phyloP scores from a whole-genome alignment of 306 rosid species.

The Urtica urens region DNA sequence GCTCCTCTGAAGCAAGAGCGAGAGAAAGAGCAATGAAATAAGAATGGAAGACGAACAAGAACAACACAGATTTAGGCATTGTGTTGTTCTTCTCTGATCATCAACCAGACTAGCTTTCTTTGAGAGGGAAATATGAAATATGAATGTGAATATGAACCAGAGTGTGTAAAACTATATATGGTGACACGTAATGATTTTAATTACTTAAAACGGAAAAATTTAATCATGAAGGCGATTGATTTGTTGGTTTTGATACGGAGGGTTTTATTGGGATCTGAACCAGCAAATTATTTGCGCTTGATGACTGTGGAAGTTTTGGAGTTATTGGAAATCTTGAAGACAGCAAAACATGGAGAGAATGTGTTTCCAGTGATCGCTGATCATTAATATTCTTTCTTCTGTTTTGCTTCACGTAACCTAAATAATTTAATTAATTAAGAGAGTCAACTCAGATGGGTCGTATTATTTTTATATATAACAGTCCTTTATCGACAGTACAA shows the following conservation, averaged over 20 bases:
- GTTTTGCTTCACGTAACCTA: slow-evolving; percentile 17
- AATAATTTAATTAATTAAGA: slow-evolving; percentile 25
- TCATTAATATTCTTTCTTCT: slow-evolving; percentile 10
- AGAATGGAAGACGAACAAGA: too few species aligned
- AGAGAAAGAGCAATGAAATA: slow-evolving; percentile 44
- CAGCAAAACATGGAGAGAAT: slow-evolving; percentile 75
- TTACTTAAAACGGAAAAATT: too few species aligned
- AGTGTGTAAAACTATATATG: too few species aligned
- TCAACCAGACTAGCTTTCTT: neutral
- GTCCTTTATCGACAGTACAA: too few species aligned
- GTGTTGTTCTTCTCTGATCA: slow-evolving; percentile 21
- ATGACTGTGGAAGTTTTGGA: slow-evolving; percentile 65
- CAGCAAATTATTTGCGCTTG: slow-evolving; percentile 50
- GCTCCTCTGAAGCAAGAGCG: slow-evolving; percentile 31
- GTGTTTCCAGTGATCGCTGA: slow-evolving; percentile 40
- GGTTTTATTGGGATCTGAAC: slow-evolving; percentile 59
- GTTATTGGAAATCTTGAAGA: slow-evolving; percentile 39
- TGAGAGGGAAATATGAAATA: neutral
- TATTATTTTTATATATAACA: too few species aligned
- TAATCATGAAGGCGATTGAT: slow-evolving; percentile 13
- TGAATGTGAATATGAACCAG: neutral
- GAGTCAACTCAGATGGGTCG: slow-evolving; percentile 47
- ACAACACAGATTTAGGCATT: slow-evolving; percentile 32
- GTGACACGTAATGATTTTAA: too few species aligned
- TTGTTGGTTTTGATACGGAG: slow-evolving; percentile 38